phyloP scores from a whole-genome alignment of 208 protist species.

The Herpetomonas tarakana region DNA sequence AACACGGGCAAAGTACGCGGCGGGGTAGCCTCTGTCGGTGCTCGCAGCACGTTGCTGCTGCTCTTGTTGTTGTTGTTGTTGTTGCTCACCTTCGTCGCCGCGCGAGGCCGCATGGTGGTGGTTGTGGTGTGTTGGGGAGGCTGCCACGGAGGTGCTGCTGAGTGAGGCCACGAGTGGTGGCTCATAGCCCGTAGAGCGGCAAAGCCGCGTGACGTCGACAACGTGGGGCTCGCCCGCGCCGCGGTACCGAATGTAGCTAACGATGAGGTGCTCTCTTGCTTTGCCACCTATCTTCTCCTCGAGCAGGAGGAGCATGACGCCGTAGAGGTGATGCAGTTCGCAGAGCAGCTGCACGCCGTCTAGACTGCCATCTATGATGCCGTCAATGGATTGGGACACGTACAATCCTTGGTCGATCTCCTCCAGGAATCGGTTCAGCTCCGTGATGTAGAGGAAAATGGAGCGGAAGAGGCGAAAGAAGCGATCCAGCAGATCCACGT shows the following conservation, averaged over 20 bases:
- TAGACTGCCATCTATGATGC: constrained; percentile 80
- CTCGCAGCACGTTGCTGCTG: not conserved
- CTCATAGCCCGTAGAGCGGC: constrained; percentile 87
- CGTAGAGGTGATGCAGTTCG: constrained; percentile 94
- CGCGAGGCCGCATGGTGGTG: no score
- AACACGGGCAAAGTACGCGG: constrained; percentile 91
- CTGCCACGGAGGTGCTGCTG: not conserved
- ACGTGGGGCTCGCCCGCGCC: constrained; percentile 86
- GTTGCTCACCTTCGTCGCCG: no score
- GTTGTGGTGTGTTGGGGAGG: no score
- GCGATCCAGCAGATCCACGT: constrained; percentile 94
- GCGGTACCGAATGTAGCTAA: constrained; percentile 96
- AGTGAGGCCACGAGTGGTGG: not conserved
- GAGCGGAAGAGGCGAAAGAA: constrained; percentile 97
- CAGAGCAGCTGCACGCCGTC: constrained; percentile 97
- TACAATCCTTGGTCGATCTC: constrained; percentile 92
- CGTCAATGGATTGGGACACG: constrained; percentile 90
- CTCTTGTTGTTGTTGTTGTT: no score
- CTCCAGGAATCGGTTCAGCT: constrained; percentile 89
- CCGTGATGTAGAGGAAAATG: constrained; percentile 95
- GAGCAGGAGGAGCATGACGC: constrained; percentile 95
- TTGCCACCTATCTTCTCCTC: constrained; percentile 92
- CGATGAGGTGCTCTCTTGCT: constrained; percentile 95
- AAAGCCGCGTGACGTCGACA: constrained; percentile 95
- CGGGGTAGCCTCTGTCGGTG: constrained; percentile 76